Base-by-base conservation (phyloP, 208 protist genomes). In the Vickermania spadyakhi region DNA sequence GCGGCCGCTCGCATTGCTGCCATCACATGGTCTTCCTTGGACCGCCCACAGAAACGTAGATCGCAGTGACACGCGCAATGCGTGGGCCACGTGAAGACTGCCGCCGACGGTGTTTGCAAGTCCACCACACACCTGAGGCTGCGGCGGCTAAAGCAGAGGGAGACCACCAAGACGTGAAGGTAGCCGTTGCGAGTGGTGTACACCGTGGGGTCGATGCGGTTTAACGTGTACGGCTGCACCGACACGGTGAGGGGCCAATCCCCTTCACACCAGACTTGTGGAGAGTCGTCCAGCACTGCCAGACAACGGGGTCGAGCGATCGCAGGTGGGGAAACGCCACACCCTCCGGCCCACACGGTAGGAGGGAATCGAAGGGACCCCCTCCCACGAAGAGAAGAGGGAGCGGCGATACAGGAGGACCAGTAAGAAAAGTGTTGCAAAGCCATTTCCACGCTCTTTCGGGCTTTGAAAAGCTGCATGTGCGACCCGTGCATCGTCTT, bases 171-270 rank as follows among this genome's bases (percentile, higher is more conserved):
- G 36, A 45, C 36, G 36, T 45, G 21, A 5, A 22, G 60, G 5
- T 13, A 52, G 26, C 42, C 26, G 49, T 26, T 3, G 26, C 60
- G 3, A 4, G 57, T n/a, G 36, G 49, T 58, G 72, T 93, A 93
- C 3, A 59, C 31, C 1, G 3, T 22, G 18, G 83, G 83, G 53
- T 93, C 86, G 3, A 86, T 64, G 2, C 86, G 72, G 13, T 61
- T 14, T 1, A 90, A 62, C 2, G 86, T 93, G 74, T 91, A 93
- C 18, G 86, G 75, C 4, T 70, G 66, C 55, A 91, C 64, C 49
- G 63, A 31, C 3, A 90, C 76, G 5, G 80, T 86, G 60, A 62
- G 67, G 5, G 56, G 70, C 86, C 86, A 93, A 60, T 93, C 86
- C 23, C 31, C 54, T 56, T 72, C 60, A 18, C 23, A 55, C 83